Conservation (phyloP, 2,329 filamentous ascomycete genomes). For the Calycina marina region DNA sequence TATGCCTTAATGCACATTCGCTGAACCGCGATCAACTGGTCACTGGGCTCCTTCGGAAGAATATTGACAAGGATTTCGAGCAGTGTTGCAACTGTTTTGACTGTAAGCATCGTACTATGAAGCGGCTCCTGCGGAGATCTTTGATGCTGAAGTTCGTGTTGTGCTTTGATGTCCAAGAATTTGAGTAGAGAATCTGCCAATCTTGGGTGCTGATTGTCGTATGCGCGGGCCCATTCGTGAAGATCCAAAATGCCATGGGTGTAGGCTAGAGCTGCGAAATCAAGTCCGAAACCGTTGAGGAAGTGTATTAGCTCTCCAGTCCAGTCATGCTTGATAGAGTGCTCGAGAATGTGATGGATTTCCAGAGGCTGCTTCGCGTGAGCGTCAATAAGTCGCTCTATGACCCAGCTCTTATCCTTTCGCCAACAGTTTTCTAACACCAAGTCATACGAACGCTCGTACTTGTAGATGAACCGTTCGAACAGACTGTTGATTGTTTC, state of each 20-base stretch:
- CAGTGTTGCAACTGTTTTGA: conserved; percentile 72
- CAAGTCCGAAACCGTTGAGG: conserved; percentile 66
- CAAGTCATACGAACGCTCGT: conserved; percentile 66
- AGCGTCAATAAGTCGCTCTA: conserved; percentile 60
- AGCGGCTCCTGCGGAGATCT: conserved; percentile 49
- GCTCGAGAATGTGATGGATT: conserved; percentile 58
- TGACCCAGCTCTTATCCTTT: conserved; percentile 79
- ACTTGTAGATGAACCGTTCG: conserved; percentile 68
- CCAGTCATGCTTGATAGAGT: conserved; percentile 72
- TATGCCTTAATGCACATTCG: conserved; percentile 84
- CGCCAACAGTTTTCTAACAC: conserved; percentile 86
- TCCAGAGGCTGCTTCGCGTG: conserved; percentile 57
- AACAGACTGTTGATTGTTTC: conserved; percentile 68
- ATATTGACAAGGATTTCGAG: conserved; percentile 67
- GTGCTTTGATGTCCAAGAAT: conserved; percentile 73
- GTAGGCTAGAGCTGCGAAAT: conserved; percentile 75
- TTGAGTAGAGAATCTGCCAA: conserved; percentile 60
- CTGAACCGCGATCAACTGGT: conserved; percentile 68
- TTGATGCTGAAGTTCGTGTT: conserved; percentile 63
- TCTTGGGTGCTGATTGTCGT: conserved; percentile 48
- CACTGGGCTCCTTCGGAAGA: conserved; percentile 38
- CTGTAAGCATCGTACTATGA: conserved; percentile 60
- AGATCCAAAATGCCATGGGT: conserved; percentile 69
- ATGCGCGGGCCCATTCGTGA: conserved; percentile 62
- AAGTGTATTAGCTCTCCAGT: conserved; percentile 55